Conservation (phyloP, 2,329 filamentous ascomycete species). For the Xylariaceae sp. region DNA sequence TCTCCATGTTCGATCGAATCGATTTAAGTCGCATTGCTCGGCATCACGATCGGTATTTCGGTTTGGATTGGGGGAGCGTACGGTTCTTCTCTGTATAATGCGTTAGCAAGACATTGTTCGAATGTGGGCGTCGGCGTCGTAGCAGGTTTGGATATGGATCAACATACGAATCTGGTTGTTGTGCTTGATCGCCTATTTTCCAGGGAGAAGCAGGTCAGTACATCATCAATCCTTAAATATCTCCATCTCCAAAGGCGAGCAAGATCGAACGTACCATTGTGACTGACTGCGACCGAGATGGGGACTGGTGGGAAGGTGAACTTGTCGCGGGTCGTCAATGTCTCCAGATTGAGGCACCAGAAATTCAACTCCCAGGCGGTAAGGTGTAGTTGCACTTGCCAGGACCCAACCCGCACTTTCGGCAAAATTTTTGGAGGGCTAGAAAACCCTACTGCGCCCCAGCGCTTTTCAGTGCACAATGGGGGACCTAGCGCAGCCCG, state of each 20-base stretch:
- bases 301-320: constrained; percentile 37
- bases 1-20: constrained; percentile 16
- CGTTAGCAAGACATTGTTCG: constrained; percentile 7
- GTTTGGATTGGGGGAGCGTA: constrained; percentile 42
- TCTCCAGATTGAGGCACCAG: constrained; percentile 34
- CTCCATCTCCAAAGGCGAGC: constrained; percentile 1
- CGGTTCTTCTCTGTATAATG: constrained; percentile 67
- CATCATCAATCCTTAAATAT: constrained; percentile 10
- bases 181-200: constrained; percentile 92
- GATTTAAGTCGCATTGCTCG: constrained; percentile 2
- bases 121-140: not conserved
- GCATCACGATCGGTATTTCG: constrained; percentile 2
- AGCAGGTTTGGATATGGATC: constrained; percentile 1
- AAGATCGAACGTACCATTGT: constrained; percentile 32
- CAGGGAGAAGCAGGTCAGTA: constrained; percentile 31
- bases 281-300: constrained; percentile 48
- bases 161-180: constrained; percentile 78
- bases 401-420: constrained; percentile 26
- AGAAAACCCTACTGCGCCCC: constrained; percentile 36
- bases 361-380: constrained; percentile 30
- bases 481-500: no score
- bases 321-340: constrained; percentile 27
- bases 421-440: constrained; percentile 38
- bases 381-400: constrained; percentile 10
- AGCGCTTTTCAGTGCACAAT: not conserved